Base-by-base conservation (phyloP, 2,329 filamentous ascomycete genomes). In the Hypoxylon sp. region DNA sequence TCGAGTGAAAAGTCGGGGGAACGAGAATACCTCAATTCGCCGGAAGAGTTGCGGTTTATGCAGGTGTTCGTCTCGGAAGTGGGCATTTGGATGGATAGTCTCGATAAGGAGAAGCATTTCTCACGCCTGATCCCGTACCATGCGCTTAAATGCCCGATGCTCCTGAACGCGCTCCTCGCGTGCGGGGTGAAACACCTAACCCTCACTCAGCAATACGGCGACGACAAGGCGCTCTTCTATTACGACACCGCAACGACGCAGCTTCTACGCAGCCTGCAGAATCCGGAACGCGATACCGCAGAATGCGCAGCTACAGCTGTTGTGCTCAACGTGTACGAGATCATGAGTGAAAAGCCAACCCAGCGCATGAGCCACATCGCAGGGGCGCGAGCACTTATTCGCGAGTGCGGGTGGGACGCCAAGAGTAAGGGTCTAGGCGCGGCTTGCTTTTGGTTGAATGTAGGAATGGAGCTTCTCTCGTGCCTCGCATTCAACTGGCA, bases 361-460 rank as follows among this genome's bases (percentile, higher is more conserved):
- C 88, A 93, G 71, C 86, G 91, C n/a, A 95, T 96, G 90, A 94
- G 92, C 71, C 94, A 97, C 74, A 94, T 95, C 70, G 90, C 91
- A 0, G 93, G 93, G 4, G 93, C 93, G 8, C 86, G 93, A 55
- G 93, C 93, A 1, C 82, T 97, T 51, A 94, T 97, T 72, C 92
- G 93, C 65, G 93, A 97, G 75, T 97, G 93, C 73, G 88, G 89
- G 3, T 97, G 95, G 95, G 91, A 93, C 72, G 93, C 93, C 0
- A 87, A 84, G 66, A 91, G 91, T 33, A 86, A 84, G 1, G 93
- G 94, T 0, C 87, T 97, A 18, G 94, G 93, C 0, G 87, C 89
- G 0, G 93, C 94, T 0, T 97, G 94, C 77, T 97, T 97, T 79
- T 97, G 95, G 94, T 83, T 97, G 36, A 97, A 96, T 72, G 89